These are phyloP conservation scores for Aspergillus texensis DNA, from an alignment of 2,329 filamentous ascomycete genomes.

Conservation along the genomic window DNA sequence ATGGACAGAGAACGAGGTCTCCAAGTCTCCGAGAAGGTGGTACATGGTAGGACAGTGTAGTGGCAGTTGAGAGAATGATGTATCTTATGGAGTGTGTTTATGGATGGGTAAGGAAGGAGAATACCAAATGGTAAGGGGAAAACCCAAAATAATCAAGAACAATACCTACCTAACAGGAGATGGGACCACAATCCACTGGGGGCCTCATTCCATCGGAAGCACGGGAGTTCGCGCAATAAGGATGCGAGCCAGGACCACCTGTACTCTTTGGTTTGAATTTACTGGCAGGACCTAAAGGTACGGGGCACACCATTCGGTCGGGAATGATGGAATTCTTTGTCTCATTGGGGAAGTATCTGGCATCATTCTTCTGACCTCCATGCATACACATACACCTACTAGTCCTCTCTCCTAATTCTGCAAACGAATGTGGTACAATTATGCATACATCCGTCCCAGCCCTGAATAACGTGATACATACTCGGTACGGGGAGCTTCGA, in stretches of 20 bases:
- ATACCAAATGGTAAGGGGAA: neutral
- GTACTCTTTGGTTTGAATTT: neutral
- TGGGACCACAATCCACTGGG: constrained; percentile 1
- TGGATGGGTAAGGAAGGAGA: neutral
- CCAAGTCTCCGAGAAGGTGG: neutral
- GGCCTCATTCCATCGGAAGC: constrained; percentile 4
- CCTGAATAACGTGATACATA: neutral
- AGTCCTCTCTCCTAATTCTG: neutral
- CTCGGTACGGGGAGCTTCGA: neutral
- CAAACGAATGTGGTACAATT: neutral
- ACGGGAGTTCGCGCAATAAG: constrained; percentile 4
- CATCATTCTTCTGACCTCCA: neutral
- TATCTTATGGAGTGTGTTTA: neutral
- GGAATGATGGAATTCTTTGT: neutral
- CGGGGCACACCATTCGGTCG: neutral
- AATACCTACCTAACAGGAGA: neutral
- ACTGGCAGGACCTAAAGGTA: neutral
- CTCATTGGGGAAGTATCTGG: neutral
- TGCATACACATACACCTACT: neutral
- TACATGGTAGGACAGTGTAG: neutral
- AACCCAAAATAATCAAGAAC: neutral
- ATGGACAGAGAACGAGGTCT: neutral
- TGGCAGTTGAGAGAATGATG: too few species aligned
- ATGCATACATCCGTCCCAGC: constrained; percentile 4
- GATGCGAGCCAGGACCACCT: constrained; percentile 1